A percentile compares a stretch with the other conserved stretches of the same genome.
Evolutionary conservation across 106 monocot species (phyloP).

Genomic region (Dendrobium chrysotoxum): DNA sequence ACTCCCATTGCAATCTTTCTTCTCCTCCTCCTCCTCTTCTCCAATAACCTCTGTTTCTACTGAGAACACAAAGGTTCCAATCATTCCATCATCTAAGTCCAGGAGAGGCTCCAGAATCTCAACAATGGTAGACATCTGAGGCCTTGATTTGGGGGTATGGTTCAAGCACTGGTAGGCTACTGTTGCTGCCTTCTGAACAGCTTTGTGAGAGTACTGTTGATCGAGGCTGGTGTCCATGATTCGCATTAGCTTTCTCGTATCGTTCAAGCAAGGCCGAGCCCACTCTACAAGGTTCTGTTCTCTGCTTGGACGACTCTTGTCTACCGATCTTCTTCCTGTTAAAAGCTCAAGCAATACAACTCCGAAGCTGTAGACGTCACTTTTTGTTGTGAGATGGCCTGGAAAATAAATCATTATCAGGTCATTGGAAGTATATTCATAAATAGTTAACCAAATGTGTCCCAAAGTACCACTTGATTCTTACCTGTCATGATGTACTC

Average conservation of each 20-base stretch:
- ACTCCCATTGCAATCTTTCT: background rate
- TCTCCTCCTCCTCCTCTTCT: constrained; percentile 5
- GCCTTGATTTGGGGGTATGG: constrained; percentile 61
- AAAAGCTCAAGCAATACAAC: constrained; percentile 70
- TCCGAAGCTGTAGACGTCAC: constrained; percentile 80
- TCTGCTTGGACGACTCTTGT: constrained; percentile 50
- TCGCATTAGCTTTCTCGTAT: constrained; percentile 33
- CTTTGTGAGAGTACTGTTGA: constrained; percentile 45
- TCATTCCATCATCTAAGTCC: constrained; percentile 7
- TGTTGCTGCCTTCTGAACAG: constrained; percentile 38
- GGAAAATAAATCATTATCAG: background rate
- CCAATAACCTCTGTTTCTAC: background rate
- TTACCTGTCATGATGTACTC: constrained; percentile 55
- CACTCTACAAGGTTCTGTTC: constrained; percentile 79
- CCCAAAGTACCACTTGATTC: background rate
- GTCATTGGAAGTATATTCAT: background rate
- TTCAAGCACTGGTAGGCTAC: constrained; percentile 61
- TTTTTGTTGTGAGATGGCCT: constrained; percentile 65
- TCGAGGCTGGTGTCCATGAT: constrained; percentile 57
- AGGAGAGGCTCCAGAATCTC: constrained; percentile 38
- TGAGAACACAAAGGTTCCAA: constrained; percentile 11
- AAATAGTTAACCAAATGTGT: too few species aligned
- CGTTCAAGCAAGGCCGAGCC: constrained; percentile 51
- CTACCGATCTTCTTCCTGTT: constrained; percentile 52
- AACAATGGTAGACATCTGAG: constrained; percentile 50